A percentile compares a stretch with the other conserved stretches of the same genome.
phyloP scores from a whole-genome alignment of 2,329 filamentous ascomycete genomes.

The Colletotrichum salicis region DNA sequence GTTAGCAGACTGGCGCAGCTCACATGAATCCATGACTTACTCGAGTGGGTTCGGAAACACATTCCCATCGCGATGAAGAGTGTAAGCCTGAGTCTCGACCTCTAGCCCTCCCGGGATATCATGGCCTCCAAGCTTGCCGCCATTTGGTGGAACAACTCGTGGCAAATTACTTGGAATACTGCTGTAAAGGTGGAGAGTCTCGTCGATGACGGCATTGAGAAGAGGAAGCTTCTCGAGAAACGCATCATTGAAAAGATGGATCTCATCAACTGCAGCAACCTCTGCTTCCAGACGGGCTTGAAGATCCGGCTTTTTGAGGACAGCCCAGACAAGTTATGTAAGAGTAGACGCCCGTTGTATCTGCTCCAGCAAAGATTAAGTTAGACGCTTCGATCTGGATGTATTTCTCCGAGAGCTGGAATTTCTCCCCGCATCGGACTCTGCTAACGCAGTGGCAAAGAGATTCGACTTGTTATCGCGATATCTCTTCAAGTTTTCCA shows the following conservation, averaged over 20 bases:
- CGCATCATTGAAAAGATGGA: conserved; percentile 41
- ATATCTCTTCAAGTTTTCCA: conserved; percentile 9
- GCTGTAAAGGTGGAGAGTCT: conserved; percentile 56
- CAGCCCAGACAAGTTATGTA: conserved; percentile 58
- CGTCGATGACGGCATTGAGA: conserved; percentile 55
- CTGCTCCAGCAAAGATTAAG: conserved; percentile 62
- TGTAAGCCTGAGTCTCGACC: conserved; percentile 57
- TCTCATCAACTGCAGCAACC: conserved; percentile 38
- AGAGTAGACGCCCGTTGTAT: conserved; percentile 62
- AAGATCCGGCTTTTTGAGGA: conserved; percentile 46
- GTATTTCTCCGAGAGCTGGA: conserved; percentile 41
- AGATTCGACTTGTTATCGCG: conserved; percentile 12
- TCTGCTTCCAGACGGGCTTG: conserved; percentile 47
- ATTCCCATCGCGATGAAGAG: conserved; percentile 53
- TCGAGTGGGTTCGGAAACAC: conserved; percentile 54
- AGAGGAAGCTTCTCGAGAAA: conserved; percentile 50
- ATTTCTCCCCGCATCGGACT: conserved; percentile 13
- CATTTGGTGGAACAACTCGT: conserved; percentile 51
- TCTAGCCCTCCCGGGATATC: conserved; percentile 52
- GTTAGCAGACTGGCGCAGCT: background rate
- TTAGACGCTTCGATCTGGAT: conserved; percentile 51
- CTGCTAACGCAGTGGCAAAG: conserved; percentile 10
- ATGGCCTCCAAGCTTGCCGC: conserved; percentile 50
- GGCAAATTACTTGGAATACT: conserved; percentile 52
- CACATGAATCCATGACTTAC: background rate